These are phyloP conservation scores for Aspergillus sp. DNA, from an alignment of 2,329 filamentous ascomycete genomes.

Conservation along the genomic window DNA sequence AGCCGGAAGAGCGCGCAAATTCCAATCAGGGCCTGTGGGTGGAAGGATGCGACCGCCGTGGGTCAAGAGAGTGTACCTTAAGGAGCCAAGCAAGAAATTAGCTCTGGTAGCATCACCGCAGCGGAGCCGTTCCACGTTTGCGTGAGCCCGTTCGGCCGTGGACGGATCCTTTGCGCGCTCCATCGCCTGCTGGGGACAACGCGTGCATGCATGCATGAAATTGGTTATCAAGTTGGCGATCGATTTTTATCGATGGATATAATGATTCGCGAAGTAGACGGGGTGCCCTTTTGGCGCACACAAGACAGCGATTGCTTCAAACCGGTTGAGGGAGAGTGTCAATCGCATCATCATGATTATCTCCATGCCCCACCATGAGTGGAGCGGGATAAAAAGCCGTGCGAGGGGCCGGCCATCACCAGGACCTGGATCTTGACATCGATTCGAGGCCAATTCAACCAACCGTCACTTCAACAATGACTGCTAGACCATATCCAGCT, in stretches of 20 bases:
- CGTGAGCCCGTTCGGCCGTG: neutral
- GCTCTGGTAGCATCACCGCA: neutral
- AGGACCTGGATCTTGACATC: neutral
- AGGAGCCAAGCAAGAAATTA: slow-evolving; percentile 1
- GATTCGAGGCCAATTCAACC: neutral
- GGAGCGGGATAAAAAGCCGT: slow-evolving; percentile 6
- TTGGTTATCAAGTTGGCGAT: neutral
- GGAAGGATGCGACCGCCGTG: slow-evolving; percentile 17
- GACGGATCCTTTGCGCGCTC: neutral
- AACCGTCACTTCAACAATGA: neutral
- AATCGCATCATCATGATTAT: slow-evolving; percentile 5
- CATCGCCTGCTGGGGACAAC: neutral
- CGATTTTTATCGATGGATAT: neutral
- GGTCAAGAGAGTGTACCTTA: slow-evolving; percentile 15
- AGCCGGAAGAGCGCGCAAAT: slow-evolving; percentile 9
- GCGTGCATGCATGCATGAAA: neutral
- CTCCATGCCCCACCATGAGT: neutral
- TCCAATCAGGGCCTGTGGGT: slow-evolving; percentile 17
- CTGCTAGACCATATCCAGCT: too few species aligned
- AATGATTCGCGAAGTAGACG: too few species aligned
- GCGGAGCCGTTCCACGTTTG: neutral
- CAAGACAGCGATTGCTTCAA: neutral
- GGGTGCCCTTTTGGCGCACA: too few species aligned
- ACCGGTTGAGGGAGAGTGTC: neutral
- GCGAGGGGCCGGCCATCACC: neutral